These are phyloP conservation scores for Xenoacremonium recifei DNA, from an alignment of 2,329 filamentous ascomycete genomes.

Conservation along the genomic window DNA sequence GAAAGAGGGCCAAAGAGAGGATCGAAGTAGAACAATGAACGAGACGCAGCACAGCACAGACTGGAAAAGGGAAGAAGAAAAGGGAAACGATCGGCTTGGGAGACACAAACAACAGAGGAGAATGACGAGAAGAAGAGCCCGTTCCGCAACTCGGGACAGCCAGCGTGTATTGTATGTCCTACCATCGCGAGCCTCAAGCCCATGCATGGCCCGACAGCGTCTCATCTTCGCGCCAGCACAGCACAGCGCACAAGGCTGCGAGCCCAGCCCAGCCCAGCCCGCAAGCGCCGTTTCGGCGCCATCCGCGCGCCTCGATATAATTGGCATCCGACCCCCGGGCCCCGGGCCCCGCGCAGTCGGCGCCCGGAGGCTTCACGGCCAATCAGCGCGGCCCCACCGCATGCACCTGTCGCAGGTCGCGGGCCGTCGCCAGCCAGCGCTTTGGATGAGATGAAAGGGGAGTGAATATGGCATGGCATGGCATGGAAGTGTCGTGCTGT, in stretches of 20 bases:
- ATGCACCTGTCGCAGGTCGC: conserved; percentile 15
- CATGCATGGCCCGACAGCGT: too few relatives aligned
- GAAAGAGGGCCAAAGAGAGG: conserved; percentile 9
- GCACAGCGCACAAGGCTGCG: conserved; percentile 23
- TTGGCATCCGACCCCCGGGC: conserved; percentile 17
- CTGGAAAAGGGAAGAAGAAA: conserved; percentile 6
- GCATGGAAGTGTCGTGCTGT: neutral
- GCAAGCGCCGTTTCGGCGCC: conserved; percentile 13
- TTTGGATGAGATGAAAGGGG: neutral
- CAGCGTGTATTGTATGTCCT: conserved; percentile 3
- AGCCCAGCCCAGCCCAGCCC: conserved; percentile 10
- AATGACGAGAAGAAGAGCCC: conserved; percentile 7
- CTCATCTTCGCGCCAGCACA: conserved; percentile 2
- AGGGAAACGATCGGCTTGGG: conserved; percentile 10
- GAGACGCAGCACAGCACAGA: conserved; percentile 10
- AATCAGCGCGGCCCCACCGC: conserved; percentile 20
- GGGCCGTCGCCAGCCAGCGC: neutral
- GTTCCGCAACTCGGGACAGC: conserved; percentile 1
- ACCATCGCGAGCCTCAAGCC: neutral
- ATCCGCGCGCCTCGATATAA: conserved; percentile 19
- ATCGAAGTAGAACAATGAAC: conserved; percentile 17
- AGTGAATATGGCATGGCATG: neutral
- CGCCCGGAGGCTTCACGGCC: conserved; percentile 6
- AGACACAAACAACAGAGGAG: conserved; percentile 14
- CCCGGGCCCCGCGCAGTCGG: conserved; percentile 1